A percentile compares a stretch with the other conserved stretches of the same genome.
These are phyloP conservation scores for Arabidopsis suecica DNA, from an alignment of 345 rosid species.

Conservation along the genomic window DNA sequence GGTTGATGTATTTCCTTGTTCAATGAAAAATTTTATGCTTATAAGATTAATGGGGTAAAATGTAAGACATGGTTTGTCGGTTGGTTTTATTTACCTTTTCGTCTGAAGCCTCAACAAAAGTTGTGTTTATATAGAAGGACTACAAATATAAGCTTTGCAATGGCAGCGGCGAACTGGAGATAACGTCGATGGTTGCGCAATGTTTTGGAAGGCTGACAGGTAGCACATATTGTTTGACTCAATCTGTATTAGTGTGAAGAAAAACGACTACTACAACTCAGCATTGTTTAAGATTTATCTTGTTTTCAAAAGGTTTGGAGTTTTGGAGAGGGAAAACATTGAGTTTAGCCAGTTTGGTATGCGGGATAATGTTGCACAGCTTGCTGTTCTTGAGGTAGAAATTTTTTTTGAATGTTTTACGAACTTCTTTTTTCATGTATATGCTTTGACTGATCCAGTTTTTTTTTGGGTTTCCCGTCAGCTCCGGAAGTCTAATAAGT, in stretches of 20 bases:
- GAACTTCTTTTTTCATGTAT: neutral
- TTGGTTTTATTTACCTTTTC: conserved; percentile 17
- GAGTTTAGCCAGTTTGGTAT: conserved; percentile 71
- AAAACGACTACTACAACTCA: neutral
- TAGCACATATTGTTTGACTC: conserved; percentile 38
- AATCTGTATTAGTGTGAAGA: conserved; percentile 9
- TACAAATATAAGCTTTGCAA: conserved; percentile 37
- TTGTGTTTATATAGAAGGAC: conserved; percentile 39
- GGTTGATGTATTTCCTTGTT: conserved; percentile 49
- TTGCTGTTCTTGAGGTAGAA: conserved; percentile 74
- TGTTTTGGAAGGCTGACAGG: conserved; percentile 77
- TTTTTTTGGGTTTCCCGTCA: conserved; percentile 48
- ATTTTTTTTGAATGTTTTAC: neutral
- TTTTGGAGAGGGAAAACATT: conserved; percentile 67
- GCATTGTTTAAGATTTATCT: neutral
- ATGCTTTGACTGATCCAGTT: conserved; percentile 48
- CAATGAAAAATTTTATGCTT: neutral
- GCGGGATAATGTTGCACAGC: conserved; percentile 81
- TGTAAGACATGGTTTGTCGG: conserved; percentile 18
- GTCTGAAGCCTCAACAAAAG: conserved; percentile 36
- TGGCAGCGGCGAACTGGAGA: conserved; percentile 86
- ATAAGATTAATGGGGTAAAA: conserved; percentile 9
- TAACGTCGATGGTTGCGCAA: conserved; percentile 80
- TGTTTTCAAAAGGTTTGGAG: conserved; percentile 55
- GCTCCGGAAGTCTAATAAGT: conserved; percentile 55